A percentile compares a stretch with the other conserved stretches of the same genome.
Evolutionary conservation across 768 basidiomycete species (phyloP).

Genomic region (Xerocomus spinulosus): DNA sequence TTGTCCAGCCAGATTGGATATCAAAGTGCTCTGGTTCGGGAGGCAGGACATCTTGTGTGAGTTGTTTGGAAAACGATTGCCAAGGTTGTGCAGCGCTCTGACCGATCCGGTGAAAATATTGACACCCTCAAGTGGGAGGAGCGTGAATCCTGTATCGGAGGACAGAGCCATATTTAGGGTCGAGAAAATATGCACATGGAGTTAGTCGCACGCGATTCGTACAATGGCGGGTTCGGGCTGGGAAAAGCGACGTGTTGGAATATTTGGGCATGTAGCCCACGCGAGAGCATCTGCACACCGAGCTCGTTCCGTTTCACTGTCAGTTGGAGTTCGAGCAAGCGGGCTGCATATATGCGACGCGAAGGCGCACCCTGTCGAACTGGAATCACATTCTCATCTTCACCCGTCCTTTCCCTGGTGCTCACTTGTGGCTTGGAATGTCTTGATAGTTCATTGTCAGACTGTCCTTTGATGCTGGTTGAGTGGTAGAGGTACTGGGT

Average conservation of each 20-base stretch:
- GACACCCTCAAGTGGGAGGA: conserved; percentile 78
- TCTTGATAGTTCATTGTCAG: background rate
- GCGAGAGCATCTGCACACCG: conserved; percentile 91
- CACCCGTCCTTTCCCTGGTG: background rate
- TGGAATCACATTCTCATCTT: background rate
- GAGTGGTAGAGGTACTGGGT: conserved; percentile 8
- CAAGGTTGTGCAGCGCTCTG: conserved; percentile 67
- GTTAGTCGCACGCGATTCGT: conserved; percentile 76
- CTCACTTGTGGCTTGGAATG: background rate
- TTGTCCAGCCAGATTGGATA: conserved; percentile 81
- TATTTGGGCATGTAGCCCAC: conserved; percentile 71
- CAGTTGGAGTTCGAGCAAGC: background rate
- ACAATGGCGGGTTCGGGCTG: conserved; percentile 56
- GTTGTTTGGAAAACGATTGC: conserved; percentile 59
- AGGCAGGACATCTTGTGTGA: conserved; percentile 52
- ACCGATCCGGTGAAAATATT: conserved; percentile 84
- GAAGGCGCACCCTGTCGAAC: conserved; percentile 6
- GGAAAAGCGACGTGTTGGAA: conserved; percentile 69
- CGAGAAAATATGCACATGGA: conserved; percentile 76
- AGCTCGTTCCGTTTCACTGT: conserved; percentile 71
- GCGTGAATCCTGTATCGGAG: conserved; percentile 74
- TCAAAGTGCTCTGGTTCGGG: conserved; percentile 54
- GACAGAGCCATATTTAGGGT: conserved; percentile 72
- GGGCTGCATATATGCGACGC: background rate
- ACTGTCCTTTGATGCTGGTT: conserved; percentile 13